These are phyloP conservation scores for Aspergillus panamensis DNA, from an alignment of 495 filamentous ascomycete genomes.

Conservation along the genomic window DNA sequence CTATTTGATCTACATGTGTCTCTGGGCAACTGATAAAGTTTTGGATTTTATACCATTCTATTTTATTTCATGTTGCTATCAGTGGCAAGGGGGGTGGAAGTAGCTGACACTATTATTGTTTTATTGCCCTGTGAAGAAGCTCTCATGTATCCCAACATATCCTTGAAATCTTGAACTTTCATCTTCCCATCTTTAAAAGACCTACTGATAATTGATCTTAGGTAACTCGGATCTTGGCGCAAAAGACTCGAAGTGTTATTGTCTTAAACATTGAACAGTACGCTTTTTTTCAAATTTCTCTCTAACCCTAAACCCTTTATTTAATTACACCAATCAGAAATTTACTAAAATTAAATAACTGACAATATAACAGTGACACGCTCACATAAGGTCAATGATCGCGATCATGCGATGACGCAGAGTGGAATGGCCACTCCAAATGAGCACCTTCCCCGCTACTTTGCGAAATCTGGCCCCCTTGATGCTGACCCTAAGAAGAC, in stretches of 20 bases:
- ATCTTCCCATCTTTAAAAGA: background rate
- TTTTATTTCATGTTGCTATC: no score
- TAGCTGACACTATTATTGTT: no score
- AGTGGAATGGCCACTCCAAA: conserved; percentile 60
- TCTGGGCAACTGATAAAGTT: no score
- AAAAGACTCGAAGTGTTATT: background rate
- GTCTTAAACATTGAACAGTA: background rate
- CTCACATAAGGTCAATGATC: conserved; percentile 87
- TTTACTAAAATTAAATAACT: background rate
- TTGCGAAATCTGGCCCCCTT: conserved; percentile 79
- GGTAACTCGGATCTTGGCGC: no score
- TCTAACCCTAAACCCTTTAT: background rate
- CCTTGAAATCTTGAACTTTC: no score
- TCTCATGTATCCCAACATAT: no score
- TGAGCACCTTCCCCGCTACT: conserved; percentile 82
- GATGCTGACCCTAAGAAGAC: conserved; percentile 85
- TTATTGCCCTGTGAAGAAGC: no score
- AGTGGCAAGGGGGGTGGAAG: no score
- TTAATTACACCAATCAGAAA: background rate
- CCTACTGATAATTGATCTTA: no score
- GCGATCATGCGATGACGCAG: conserved; percentile 69
- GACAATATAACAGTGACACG: conserved; percentile 69
- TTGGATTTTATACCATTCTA: no score
- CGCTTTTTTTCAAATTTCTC: background rate
- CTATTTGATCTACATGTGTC: no score